Evolutionary conservation across 371 early-diverging fungal genomes (phyloP).

Genomic region (Mortierella sp.): DNA sequence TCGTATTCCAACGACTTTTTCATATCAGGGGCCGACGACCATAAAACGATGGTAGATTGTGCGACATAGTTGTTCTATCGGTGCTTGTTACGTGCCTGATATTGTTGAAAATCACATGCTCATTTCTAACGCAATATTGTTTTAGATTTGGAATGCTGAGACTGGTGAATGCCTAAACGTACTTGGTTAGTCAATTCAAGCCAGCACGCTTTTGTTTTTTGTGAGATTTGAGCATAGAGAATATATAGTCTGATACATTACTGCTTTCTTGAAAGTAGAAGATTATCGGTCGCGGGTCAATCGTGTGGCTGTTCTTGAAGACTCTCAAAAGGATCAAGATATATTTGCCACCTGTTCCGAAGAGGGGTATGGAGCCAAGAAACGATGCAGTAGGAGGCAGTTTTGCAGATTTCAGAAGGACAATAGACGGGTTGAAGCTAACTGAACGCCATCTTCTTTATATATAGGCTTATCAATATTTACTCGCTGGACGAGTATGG

Average conservation of each 20-base stretch:
- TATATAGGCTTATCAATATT: conserved; percentile 10
- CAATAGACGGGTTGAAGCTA: background rate
- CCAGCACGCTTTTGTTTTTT: background rate
- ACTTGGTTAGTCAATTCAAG: conserved; percentile 13
- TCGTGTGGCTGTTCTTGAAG: conserved; percentile 28
- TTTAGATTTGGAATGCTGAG: conserved; percentile 52
- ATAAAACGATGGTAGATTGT: conserved; percentile 30
- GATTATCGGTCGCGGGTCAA: conserved; percentile 13
- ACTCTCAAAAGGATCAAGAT: conserved; percentile 18
- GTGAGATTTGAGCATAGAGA: background rate
- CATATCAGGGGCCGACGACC: conserved; percentile 39
- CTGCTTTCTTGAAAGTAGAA: background rate
- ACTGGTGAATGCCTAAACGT: conserved; percentile 22
- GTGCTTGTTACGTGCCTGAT: background rate
- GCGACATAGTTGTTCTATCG: background rate
- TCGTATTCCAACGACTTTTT: conserved; percentile 39
- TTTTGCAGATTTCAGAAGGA: background rate
- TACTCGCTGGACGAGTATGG: conserved; percentile 26
- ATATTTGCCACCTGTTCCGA: conserved; percentile 45
- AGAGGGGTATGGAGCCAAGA: conserved; percentile 25
- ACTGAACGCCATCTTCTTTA: too few species aligned
- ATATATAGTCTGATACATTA: background rate
- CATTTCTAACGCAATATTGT: background rate
- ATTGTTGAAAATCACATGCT: too few species aligned
- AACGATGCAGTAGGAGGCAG: background rate